Evolutionary conservation across 2,329 filamentous ascomycete species (phyloP).

Genomic region (Dryadomyces quercivorus): DNA sequence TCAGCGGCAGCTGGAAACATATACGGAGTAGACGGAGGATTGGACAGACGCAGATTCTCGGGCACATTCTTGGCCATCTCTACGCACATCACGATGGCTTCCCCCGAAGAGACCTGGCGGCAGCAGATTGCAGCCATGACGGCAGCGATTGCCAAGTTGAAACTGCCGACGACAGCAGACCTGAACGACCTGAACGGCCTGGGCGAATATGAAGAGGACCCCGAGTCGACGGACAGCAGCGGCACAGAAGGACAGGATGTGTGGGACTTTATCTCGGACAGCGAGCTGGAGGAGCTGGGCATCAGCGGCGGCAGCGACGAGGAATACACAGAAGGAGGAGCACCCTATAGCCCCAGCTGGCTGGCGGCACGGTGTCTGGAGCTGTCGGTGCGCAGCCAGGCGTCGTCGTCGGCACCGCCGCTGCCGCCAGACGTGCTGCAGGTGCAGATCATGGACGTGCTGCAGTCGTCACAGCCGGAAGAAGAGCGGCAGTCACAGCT

Average conservation of each 20-base stretch:
- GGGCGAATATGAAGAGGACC: slow-evolving; percentile 40
- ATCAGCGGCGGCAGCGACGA: slow-evolving; percentile 30
- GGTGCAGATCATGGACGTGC: slow-evolving; percentile 62
- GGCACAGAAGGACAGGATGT: slow-evolving; percentile 61
- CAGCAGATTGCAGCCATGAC: slow-evolving; percentile 78
- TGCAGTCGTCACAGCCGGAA: slow-evolving; percentile 56
- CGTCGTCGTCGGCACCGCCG: slow-evolving; percentile 27
- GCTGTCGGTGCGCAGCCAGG: slow-evolving; percentile 53
- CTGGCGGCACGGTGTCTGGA: slow-evolving; percentile 53
- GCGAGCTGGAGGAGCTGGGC: slow-evolving; percentile 47
- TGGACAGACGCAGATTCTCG: too few species aligned
- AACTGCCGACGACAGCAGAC: slow-evolving; percentile 26
- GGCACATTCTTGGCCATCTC: neutral
- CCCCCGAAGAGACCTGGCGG: slow-evolving; percentile 53
- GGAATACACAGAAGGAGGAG: slow-evolving; percentile 4
- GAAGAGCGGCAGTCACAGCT: slow-evolving; percentile 86
- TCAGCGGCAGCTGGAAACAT: too few species aligned
- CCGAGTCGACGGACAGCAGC: slow-evolving; percentile 38
- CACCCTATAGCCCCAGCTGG: slow-evolving; percentile 53
- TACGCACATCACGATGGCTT: neutral
- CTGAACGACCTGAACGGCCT: slow-evolving; percentile 19
- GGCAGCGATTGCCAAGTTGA: slow-evolving; percentile 64
- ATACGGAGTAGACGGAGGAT: too few species aligned
- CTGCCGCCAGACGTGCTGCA: slow-evolving; percentile 52
- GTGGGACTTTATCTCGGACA: slow-evolving; percentile 84